Evolutionary conservation across 2,329 filamentous ascomycete species (phyloP).

Genomic region (Cladophialophora yegresii): DNA sequence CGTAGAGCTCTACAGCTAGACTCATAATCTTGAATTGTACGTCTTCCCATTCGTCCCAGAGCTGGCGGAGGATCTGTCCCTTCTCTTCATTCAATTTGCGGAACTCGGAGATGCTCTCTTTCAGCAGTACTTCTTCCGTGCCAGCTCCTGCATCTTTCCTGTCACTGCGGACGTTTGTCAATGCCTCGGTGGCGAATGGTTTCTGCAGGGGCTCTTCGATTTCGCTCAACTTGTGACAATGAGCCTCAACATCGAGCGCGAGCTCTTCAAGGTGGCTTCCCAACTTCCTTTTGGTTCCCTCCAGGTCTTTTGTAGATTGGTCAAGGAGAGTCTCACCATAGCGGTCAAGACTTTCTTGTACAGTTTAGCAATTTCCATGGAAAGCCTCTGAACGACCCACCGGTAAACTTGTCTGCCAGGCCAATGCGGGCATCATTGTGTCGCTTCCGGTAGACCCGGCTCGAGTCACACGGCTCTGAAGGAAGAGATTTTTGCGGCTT

Average conservation of each 20-base stretch:
- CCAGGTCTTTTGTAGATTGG: constrained; percentile 13
- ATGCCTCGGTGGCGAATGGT: constrained; percentile 21
- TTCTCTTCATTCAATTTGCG: constrained; percentile 25
- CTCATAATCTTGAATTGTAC: constrained; percentile 27
- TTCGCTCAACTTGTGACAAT: constrained; percentile 12
- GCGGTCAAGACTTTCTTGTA: constrained; percentile 25
- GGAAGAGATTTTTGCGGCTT: constrained; percentile 7
- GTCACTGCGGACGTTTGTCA: constrained; percentile 9
- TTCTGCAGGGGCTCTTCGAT: constrained; percentile 24
- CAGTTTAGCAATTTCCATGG: constrained; percentile 7
- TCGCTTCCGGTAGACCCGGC: constrained; percentile 10
- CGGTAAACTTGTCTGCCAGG: constrained; percentile 24
- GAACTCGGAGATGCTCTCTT: constrained; percentile 19
- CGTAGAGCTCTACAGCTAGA: constrained; percentile 30
- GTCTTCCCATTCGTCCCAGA: constrained; percentile 34
- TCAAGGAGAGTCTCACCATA: constrained; percentile 23
- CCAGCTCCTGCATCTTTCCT: neutral
- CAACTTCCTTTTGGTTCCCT: constrained; percentile 14
- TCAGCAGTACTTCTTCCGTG: constrained; percentile 19
- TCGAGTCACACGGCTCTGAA: constrained; percentile 2
- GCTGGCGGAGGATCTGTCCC: constrained; percentile 18
- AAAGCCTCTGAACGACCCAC: neutral
- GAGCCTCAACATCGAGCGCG: constrained; percentile 17
- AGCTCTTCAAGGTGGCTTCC: constrained; percentile 17
- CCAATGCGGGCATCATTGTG: constrained; percentile 10